Evolutionary conservation across 768 basidiomycete genomes (phyloP).

Genomic region (Rhizopogon sp.): DNA sequence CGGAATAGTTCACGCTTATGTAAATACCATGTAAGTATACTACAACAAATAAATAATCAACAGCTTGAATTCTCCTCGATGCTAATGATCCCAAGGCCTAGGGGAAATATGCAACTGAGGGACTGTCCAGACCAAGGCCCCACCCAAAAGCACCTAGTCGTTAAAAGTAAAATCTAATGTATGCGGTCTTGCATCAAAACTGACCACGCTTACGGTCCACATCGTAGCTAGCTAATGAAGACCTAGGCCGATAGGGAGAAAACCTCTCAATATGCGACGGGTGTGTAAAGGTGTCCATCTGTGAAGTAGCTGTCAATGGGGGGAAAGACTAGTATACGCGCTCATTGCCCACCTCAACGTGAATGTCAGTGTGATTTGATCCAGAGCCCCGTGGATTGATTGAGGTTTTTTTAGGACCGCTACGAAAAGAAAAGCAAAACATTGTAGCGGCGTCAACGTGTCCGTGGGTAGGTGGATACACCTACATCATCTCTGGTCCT

Average conservation of each 20-base stretch:
- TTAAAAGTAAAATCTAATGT: background rate
- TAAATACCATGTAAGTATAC: too few relatives aligned
- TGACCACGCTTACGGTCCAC: background rate
- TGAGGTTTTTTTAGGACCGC: constrained; percentile 16
- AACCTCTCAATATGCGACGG: constrained; percentile 1
- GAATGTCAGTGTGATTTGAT: constrained; percentile 15
- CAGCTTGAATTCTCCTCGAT: too few relatives aligned
- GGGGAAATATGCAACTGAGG: too few relatives aligned
- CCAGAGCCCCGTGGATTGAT: constrained; percentile 1
- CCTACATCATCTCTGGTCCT: constrained; percentile 26
- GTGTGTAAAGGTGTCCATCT: constrained; percentile 27
- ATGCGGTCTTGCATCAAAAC: background rate
- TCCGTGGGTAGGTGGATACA: background rate
- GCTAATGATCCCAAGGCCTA: too few relatives aligned
- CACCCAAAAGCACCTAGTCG: background rate
- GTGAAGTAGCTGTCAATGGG: constrained; percentile 1
- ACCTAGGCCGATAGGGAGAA: background rate
- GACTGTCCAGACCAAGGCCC: background rate
- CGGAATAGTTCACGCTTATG: too few relatives aligned
- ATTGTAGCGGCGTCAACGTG: background rate
- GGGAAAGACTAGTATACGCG: background rate
- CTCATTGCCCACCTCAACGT: constrained; percentile 27
- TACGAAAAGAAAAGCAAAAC: background rate
- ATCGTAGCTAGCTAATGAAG: background rate
- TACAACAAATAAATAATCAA: too few relatives aligned